Evolutionary conservation across 495 filamentous ascomycete genomes (phyloP).

Genomic region (Immersiella caudata): DNA sequence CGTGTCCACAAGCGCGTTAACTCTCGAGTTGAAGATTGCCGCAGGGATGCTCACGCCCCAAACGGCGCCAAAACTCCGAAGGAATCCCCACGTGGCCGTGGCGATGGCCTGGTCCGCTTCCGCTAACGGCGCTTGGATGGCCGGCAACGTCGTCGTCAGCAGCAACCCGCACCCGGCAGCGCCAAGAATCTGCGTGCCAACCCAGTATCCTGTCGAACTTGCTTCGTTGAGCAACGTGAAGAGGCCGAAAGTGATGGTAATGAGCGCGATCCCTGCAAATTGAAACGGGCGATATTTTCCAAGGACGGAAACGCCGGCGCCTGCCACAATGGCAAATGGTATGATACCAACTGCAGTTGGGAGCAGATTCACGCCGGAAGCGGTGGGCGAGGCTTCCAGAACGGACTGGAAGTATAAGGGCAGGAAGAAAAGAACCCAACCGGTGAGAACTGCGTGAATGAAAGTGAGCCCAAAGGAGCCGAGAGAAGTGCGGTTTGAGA

Average conservation of each 20-base stretch:
- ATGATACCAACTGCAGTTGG: neutral
- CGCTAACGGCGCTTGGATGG: slow-evolving; percentile 24
- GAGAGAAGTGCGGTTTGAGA: slow-evolving; percentile 35
- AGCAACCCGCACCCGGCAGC: neutral
- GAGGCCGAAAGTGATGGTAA: neutral
- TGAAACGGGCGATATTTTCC: neutral
- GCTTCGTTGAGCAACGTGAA: neutral
- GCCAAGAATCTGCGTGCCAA: neutral
- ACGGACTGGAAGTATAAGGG: neutral
- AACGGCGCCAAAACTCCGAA: slow-evolving; percentile 50
- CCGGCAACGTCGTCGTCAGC: neutral
- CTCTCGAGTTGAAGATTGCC: slow-evolving; percentile 19
- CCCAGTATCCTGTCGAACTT: neutral
- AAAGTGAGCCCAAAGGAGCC: slow-evolving; percentile 4
- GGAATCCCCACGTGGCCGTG: slow-evolving; percentile 49
- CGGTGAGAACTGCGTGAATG: slow-evolving; percentile 19
- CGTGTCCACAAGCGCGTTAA: neutral
- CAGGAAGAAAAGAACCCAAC: slow-evolving; percentile 18
- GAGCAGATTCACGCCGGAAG: neutral
- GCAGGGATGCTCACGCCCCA: slow-evolving; percentile 55
- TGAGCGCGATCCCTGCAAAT: neutral
- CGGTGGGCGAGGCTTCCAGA: neutral
- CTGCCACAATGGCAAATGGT: neutral
- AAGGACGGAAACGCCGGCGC: neutral
- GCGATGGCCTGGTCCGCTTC: slow-evolving; percentile 45